Evolutionary conservation across 352 stramenopile genomes (phyloP).

Genomic region (Phytophthora idaei): DNA sequence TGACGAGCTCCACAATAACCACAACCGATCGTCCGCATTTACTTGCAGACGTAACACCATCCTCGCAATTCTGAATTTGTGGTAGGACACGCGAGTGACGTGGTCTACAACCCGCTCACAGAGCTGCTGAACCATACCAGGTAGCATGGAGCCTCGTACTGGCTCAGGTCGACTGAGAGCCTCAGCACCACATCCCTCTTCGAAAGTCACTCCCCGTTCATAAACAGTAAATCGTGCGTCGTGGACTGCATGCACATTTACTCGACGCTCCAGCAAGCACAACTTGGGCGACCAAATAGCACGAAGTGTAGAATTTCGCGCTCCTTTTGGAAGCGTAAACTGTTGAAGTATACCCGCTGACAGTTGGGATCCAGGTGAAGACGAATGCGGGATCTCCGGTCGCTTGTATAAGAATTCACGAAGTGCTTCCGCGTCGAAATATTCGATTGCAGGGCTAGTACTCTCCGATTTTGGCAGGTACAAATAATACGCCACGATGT

Average conservation of each 20-base stretch:
- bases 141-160: conserved; percentile 91
- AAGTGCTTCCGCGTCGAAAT: conserved; percentile 88
- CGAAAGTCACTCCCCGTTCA: conserved; percentile 94
- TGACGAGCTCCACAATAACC: conserved; percentile 95
- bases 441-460: conserved; percentile 87
- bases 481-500: conserved; percentile 95
- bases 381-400: conserved; percentile 66
- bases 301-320: conserved; percentile 88
- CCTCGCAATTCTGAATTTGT: conserved; percentile 91
- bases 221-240: conserved; percentile 93
- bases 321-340: conserved; percentile 94
- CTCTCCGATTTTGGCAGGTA: conserved; percentile 39
- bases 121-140: conserved; percentile 89
- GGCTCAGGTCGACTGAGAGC: conserved; percentile 85
- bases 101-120: conserved; percentile 94
- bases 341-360: conserved; percentile 94
- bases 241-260: conserved; percentile 91
- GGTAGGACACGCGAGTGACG: conserved; percentile 91
- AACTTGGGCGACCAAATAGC: conserved; percentile 96
- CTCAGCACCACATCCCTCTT: conserved; percentile 82
- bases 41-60: conserved; percentile 97
- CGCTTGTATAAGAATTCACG: conserved; percentile 94
- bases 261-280: conserved; percentile 92
- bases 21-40: conserved; percentile 93
- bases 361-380: conserved; percentile 19